Evolutionary conservation across 208 protist species (phyloP).

Genomic region (Acanthamoeba healyi): DNA sequence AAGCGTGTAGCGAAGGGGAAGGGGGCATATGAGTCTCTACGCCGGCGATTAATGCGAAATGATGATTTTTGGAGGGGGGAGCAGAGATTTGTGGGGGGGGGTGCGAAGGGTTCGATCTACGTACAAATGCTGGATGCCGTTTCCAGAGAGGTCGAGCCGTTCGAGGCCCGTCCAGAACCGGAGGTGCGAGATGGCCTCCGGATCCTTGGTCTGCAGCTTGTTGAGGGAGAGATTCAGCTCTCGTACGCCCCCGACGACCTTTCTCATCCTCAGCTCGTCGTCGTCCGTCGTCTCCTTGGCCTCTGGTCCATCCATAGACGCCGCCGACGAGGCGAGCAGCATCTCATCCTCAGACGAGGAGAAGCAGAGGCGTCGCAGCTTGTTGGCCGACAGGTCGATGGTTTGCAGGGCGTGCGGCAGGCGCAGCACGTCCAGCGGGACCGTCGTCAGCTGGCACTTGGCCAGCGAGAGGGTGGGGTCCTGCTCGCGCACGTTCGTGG

Average conservation of each 20-base stretch:
- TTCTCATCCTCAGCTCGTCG: too few relatives aligned
- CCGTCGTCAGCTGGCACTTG: constrained; percentile 44
- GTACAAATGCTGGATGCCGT: not conserved
- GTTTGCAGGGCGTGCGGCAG: not conserved
- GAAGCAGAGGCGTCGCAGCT: not conserved
- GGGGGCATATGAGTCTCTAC: too few relatives aligned
- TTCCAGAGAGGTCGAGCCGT: constrained; percentile 36
- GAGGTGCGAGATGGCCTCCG: not conserved
- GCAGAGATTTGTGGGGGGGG: too few relatives aligned
- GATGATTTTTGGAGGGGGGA: too few relatives aligned
- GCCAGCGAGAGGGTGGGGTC: constrained; percentile 9
- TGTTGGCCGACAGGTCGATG: constrained; percentile 47
- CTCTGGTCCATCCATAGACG: not conserved
- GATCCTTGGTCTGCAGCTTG: not conserved
- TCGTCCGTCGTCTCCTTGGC: not conserved
- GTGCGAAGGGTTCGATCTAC: too few relatives aligned
- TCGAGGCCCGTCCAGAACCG: not conserved
- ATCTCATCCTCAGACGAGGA: not conserved
- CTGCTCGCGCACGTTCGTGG: not conserved
- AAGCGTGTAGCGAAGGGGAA: too few relatives aligned
- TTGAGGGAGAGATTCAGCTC: constrained; percentile 27
- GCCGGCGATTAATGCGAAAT: too few relatives aligned
- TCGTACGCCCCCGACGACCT: not conserved
- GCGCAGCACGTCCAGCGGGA: not conserved
- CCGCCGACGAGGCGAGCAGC: not conserved